Evolutionary conservation across 2,329 filamentous ascomycete genomes (phyloP).

Genomic region (Epichloe brachyelytri): DNA sequence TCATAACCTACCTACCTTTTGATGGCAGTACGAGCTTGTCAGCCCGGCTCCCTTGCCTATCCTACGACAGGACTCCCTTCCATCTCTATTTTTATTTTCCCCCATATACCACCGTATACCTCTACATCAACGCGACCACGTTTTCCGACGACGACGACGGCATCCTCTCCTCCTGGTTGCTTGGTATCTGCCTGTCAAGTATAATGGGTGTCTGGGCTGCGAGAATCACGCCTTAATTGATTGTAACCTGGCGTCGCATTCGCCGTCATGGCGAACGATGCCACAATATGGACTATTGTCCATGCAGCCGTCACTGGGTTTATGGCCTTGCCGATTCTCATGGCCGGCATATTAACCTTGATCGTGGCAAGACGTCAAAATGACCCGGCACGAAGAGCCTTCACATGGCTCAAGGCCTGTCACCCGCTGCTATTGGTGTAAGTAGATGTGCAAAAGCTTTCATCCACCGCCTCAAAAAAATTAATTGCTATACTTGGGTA

Average conservation of each 20-base stretch:
- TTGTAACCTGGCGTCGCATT: neutral
- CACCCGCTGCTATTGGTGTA: conserved; percentile 4
- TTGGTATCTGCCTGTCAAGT: conserved; percentile 1
- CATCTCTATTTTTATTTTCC: neutral
- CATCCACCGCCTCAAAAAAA: neutral
- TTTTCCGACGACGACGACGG: neutral
- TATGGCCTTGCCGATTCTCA: conserved; percentile 3
- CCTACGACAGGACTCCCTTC: neutral
- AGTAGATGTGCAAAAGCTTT: neutral
- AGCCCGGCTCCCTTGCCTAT: neutral
- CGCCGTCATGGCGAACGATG: conserved; percentile 1
- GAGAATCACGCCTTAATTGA: neutral
- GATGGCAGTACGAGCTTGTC: neutral
- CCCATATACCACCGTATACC: neutral
- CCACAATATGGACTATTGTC: conserved; percentile 6
- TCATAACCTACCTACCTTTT: neutral
- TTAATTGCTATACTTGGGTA: neutral
- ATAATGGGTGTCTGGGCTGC: neutral
- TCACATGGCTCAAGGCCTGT: conserved; percentile 6
- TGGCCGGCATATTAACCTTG: conserved; percentile 2
- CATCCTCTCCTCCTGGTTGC: neutral
- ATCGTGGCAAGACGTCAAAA: conserved; percentile 1
- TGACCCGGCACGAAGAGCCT: conserved; percentile 4
- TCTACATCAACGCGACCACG: neutral
- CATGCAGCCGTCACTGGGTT: conserved; percentile 6